phyloP scores from a whole-genome alignment of 768 basidiomycete genomes.

The Mycena epipterygia region DNA sequence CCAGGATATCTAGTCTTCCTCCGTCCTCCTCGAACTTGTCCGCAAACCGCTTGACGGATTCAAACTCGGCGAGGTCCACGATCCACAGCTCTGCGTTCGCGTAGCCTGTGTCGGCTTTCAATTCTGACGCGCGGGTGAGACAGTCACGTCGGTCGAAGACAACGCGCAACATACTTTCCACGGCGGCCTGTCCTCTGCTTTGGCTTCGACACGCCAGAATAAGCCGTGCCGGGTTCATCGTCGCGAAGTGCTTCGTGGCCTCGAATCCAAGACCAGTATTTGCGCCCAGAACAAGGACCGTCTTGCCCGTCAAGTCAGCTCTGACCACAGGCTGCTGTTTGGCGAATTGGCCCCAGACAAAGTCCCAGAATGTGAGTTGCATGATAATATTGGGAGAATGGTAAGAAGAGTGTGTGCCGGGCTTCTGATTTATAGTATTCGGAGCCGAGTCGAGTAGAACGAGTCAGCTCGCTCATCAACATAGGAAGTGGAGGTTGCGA shows the following conservation, averaged over 20 bases:
- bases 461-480: too few relatives aligned
- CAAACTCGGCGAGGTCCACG: conserved; percentile 45
- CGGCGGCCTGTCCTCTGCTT: not conserved
- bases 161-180: not conserved
- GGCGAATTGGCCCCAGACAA: not conserved
- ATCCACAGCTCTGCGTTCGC: conserved; percentile 43
- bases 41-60: conserved; percentile 43
- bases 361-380: not conserved
- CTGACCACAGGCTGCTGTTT: conserved; percentile 1
- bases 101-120: conserved; percentile 39
- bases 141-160: not conserved
- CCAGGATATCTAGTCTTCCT: conserved; percentile 13
- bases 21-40: too few relatives aligned
- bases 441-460: too few relatives aligned
- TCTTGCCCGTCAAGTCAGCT: conserved; percentile 4
- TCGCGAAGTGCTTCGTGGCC: too few relatives aligned
- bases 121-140: conserved; percentile 32
- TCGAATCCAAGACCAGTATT: conserved; percentile 10
- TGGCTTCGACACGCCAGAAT: conserved; percentile 10
- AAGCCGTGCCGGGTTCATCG: not conserved
- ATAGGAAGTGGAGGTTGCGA: too few relatives aligned
- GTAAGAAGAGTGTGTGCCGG: too few relatives aligned
- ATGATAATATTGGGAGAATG: too few relatives aligned
- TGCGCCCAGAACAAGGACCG: not conserved
- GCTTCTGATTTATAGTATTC: too few relatives aligned